These are phyloP conservation scores for Mycena vulgaris DNA, from an alignment of 768 basidiomycete genomes.

Conservation along the genomic window DNA sequence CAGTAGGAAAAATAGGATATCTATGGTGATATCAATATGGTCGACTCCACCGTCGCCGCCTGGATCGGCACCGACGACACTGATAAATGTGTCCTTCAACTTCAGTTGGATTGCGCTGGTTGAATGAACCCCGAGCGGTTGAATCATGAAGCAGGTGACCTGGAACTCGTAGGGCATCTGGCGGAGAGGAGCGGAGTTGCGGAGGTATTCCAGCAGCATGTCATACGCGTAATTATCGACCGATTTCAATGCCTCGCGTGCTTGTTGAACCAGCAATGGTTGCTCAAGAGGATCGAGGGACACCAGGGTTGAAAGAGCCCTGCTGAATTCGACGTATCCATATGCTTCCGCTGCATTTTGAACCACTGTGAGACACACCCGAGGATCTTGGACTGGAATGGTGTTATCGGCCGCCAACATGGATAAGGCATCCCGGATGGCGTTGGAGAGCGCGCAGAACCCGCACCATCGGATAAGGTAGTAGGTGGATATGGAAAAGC, in stretches of 20 bases:
- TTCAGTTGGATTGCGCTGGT: background rate
- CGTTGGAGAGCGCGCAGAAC: background rate
- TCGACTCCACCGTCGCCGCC: background rate
- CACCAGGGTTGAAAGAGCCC: background rate
- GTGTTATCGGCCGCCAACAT: too few relatives aligned
- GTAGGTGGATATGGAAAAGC: background rate
- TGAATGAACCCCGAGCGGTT: background rate
- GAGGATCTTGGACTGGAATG: too few relatives aligned
- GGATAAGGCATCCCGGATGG: background rate
- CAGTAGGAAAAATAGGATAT: background rate
- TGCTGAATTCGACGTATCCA: background rate
- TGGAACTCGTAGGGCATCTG: background rate
- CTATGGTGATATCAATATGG: background rate
- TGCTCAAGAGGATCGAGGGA: background rate
- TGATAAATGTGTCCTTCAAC: background rate
- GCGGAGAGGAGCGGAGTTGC: background rate
- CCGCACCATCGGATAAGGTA: background rate
- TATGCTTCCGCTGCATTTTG: too few relatives aligned
- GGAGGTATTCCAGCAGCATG: background rate
- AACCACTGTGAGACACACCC: too few relatives aligned
- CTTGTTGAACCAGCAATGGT: background rate
- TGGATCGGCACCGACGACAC: background rate
- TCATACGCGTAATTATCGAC: background rate
- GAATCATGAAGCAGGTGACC: background rate
- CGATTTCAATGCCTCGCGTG: background rate